These are phyloP conservation scores for Ensete glaucum DNA, from an alignment of 176 grass and related monocot genomes.

Conservation along the genomic window DNA sequence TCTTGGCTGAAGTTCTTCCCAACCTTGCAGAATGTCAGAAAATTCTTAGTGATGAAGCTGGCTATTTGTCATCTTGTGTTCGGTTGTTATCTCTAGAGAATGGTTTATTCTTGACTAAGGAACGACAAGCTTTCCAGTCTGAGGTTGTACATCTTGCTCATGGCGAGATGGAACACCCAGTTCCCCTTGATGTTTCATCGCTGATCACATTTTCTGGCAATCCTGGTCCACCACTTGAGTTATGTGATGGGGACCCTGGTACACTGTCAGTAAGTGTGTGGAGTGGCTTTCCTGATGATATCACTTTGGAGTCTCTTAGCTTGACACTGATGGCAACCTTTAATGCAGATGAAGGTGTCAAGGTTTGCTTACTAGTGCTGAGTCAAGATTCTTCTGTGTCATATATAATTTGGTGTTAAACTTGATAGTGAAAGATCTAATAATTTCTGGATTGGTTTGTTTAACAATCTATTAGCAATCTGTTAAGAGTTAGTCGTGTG, in stretches of 20 bases:
- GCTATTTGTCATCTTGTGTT: slow-evolving; percentile 85
- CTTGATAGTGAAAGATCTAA: not conserved
- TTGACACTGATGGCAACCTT: slow-evolving; percentile 69
- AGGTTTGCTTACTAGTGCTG: slow-evolving; percentile 49
- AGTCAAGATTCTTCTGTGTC: not conserved
- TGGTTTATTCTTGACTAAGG: slow-evolving; percentile 70
- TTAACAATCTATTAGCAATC: not conserved
- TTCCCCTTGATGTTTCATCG: slow-evolving; percentile 94
- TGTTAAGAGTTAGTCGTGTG: not conserved
- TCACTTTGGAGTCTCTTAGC: slow-evolving; percentile 76
- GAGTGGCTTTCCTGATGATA: slow-evolving; percentile 90
- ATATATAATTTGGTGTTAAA: not conserved
- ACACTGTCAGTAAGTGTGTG: slow-evolving; percentile 69
- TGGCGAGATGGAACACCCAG: slow-evolving; percentile 80
- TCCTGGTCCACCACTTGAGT: slow-evolving; percentile 62
- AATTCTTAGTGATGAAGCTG: slow-evolving; percentile 83
- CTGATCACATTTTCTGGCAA: slow-evolving; percentile 88
- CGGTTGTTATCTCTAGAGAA: slow-evolving; percentile 77
- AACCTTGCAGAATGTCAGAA: slow-evolving; percentile 97
- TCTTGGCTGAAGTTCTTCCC: slow-evolving; percentile 85
- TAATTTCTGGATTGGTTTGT: not conserved
- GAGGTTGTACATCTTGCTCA: slow-evolving; percentile 94
- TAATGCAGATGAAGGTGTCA: slow-evolving; percentile 75
- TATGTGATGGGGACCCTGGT: slow-evolving; percentile 96
- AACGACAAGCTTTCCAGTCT: slow-evolving; percentile 79